Base-by-base conservation (phyloP, 306 rosid species). In the Cucurbita pepo region DNA sequence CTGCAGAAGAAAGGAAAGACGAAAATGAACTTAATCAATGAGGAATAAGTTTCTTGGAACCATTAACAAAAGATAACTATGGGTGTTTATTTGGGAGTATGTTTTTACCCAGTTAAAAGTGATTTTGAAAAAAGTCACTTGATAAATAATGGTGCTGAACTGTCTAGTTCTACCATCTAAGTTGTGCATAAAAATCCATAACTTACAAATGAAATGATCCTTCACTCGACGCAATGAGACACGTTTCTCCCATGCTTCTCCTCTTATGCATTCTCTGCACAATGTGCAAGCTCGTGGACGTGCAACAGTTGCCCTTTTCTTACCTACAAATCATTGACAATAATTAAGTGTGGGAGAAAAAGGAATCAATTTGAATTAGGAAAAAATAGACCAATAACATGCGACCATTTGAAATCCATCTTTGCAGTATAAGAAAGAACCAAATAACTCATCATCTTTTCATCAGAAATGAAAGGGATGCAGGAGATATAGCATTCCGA, bases 221-320 rank as follows among this genome's bases (percentile, higher is more conserved):
- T 94, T 94, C 40, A 86, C 91, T 16, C 98, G 98, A 5, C 84
- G 92, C 54, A 94, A 41, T 43, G 97, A 73, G 48, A 94, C 84
- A 0, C 87, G 89, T 45, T 94, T 87, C 79, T 89, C 95, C 98
- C 98, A 89, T 71, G 81, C 88, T 71, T 87, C 75, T n/a, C 84
- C 98, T 87, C 97, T 86, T 71, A 94, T 87, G 83, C 98, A 94
- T 80, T 94, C 98, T 84, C 98, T 87, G 79, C 97, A 94, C 41
- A 90, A 80, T 76, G 97, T 94, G 86, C 98, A 94, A 5, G 77
- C 82, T 73, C 98, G 84, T 8, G 98, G 92, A 14, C 77, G 85
- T 56, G 81, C 86, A 60, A 85, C 96, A 7, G 64, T 86, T 56
- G 96, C 91, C 85, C 82, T 90, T 80, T 76, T 88, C 79, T 57